phyloP scores from a whole-genome alignment of 208 protist genomes.

The Wallacemonas sp. region DNA sequence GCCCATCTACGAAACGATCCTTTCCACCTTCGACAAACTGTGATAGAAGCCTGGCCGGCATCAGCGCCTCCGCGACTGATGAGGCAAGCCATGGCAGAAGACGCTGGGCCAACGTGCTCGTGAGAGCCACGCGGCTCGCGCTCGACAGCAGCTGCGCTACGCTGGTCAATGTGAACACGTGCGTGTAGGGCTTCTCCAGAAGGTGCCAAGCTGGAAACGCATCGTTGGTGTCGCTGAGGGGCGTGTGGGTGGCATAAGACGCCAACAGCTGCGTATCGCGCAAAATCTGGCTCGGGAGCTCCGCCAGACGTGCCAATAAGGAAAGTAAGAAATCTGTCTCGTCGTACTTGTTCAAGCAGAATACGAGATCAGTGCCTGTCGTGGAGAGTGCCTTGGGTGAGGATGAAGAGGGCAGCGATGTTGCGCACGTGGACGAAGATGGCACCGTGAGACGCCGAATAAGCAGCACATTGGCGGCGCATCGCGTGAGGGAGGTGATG shows the following conservation, averaged over 20 bases:
- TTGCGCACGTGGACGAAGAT: not conserved
- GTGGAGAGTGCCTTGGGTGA: not conserved
- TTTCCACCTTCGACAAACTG: not conserved
- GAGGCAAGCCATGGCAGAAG: not conserved
- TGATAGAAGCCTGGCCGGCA: not conserved
- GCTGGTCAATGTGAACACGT: not conserved
- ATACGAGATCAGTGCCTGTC: not conserved
- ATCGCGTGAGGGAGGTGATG: slow-evolving; percentile 1
- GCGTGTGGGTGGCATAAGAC: not conserved
- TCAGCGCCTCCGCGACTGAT: slow-evolving; percentile 1
- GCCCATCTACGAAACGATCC: not conserved
- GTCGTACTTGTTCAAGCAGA: not conserved
- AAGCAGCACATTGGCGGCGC: not conserved
- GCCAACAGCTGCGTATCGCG: not conserved
- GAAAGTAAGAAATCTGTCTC: slow-evolving; percentile 3
- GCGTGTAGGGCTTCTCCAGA: slow-evolving; percentile 5
- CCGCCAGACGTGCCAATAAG: not conserved
- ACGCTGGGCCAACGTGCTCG: not conserved
- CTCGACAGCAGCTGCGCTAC: not conserved
- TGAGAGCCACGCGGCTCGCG: not conserved
- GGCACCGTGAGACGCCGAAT: not conserved
- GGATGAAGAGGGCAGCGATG: not conserved
- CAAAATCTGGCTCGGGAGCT: not conserved
- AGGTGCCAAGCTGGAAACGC: no score
- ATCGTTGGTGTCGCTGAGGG: not conserved